Percentiles rank a stretch among this genome's conserved stretches.
Conservation (phyloP, 805 yeast species). For the Saccharomycopsis malanga region DNA sequence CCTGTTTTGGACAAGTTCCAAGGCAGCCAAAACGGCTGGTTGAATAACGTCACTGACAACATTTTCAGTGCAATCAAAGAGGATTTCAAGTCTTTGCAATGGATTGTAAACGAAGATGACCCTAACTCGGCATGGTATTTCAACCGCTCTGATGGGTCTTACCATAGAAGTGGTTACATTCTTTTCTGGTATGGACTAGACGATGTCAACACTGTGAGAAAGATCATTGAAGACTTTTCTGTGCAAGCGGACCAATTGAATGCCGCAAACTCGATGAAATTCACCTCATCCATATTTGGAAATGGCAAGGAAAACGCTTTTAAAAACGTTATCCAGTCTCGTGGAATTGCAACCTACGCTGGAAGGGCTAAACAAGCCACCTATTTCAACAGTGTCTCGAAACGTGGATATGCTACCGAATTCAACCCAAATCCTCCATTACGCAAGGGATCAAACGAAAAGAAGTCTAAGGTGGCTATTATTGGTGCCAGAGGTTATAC, state of each 20-base stretch:
- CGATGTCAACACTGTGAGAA: slow-evolving; percentile 52
- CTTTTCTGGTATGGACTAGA: slow-evolving; percentile 91
- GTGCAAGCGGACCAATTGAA: slow-evolving; percentile 27
- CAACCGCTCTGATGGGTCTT: slow-evolving; percentile 89
- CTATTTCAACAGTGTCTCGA: slow-evolving; percentile 25
- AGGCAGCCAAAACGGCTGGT: slow-evolving; percentile 90
- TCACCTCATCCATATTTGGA: slow-evolving; percentile 22
- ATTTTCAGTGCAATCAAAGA: slow-evolving; percentile 75
- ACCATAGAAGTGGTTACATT: slow-evolving; percentile 79
- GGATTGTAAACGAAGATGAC: slow-evolving; percentile 89
- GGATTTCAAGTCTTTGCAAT: slow-evolving; percentile 67
- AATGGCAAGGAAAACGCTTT: slow-evolving; percentile 38
- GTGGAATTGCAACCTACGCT: slow-evolving; percentile 42
- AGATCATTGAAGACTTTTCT: slow-evolving; percentile 53
- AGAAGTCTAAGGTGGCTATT: slow-evolving; percentile 71
- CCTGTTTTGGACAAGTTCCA: slow-evolving; percentile 79
- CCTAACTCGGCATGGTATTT: slow-evolving; percentile 89
- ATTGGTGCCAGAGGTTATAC: slow-evolving; percentile 99
- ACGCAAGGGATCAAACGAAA: slow-evolving; percentile 48
- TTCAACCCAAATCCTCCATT: slow-evolving; percentile 69
- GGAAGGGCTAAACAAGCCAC: background rate
- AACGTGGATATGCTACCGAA: slow-evolving; percentile 31
- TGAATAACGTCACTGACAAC: slow-evolving; percentile 93
- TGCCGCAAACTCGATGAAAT: slow-evolving; percentile 2
- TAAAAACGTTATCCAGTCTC: slow-evolving; percentile 33